These are phyloP conservation scores for Trichoderma harzianum DNA, from an alignment of 2,329 filamentous ascomycete genomes.

Conservation along the genomic window DNA sequence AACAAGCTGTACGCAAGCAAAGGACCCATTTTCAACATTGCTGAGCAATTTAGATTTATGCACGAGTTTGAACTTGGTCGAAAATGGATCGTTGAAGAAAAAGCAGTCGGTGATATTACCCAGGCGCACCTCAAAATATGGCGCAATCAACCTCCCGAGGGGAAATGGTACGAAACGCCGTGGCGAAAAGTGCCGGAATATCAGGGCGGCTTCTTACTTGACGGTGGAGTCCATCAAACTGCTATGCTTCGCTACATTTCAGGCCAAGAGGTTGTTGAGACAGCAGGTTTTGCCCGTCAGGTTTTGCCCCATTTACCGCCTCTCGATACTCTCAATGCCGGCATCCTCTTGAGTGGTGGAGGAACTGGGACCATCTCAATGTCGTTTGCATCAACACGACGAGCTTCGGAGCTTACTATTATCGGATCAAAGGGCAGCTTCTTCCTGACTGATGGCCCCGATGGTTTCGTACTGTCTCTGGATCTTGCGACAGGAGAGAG, in stretches of 20 bases:
- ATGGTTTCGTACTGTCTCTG: neutral
- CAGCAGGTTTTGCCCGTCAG: constrained; percentile 1
- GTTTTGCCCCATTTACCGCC: constrained; percentile 4
- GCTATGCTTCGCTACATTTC: constrained; percentile 7
- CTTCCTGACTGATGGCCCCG: neutral
- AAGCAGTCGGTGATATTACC: constrained; percentile 12
- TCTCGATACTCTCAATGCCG: constrained; percentile 8
- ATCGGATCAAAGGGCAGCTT: constrained; percentile 2
- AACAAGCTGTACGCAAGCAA: constrained; percentile 4
- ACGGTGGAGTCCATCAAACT: constrained; percentile 9
- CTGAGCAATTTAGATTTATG: constrained; percentile 13
- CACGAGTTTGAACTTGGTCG: constrained; percentile 11
- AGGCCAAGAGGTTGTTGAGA: constrained; percentile 10
- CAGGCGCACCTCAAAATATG: constrained; percentile 11
- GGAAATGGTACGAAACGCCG: constrained; percentile 10
- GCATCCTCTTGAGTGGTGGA: neutral
- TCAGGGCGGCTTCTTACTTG: constrained; percentile 10
- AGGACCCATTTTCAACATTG: constrained; percentile 13
- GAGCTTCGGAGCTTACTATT: neutral
- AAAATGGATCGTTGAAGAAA: constrained; percentile 7
- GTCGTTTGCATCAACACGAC: constrained; percentile 1
- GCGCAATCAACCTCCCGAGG: constrained; percentile 1
- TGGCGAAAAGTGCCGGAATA: constrained; percentile 11
- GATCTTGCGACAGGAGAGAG: neutral
- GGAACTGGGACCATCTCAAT: constrained; percentile 12